Evolutionary conservation across 2,329 filamentous ascomycete species (phyloP), one percentile per base, ranked within the genome.

Genomic region (Chaetomiaceae sp.): DNA sequence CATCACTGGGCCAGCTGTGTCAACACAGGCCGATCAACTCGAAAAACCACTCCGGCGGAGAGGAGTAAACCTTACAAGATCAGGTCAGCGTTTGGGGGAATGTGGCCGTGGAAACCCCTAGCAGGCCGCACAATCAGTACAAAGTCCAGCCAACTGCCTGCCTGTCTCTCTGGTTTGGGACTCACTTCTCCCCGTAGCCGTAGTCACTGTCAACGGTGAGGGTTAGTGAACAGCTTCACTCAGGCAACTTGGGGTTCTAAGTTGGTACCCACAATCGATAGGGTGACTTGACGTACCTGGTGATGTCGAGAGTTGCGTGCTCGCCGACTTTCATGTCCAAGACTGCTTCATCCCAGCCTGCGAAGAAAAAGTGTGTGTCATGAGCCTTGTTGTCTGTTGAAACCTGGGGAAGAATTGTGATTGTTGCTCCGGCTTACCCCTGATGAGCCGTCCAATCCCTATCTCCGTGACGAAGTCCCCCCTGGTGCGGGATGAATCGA

Each of bases 281-380:
- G 29, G 11, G 33, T 15, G 15, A 19, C 2, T 36, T 11, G n/a
- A 42, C 20, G 66, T 75, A 89, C 84, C 78, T 75, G 53, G 83
- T 78, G 63, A 97, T 96, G 57, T 83, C 84, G 55, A 98, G 75
- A 42, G 80, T 86, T 44, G 88, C 83, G 73, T 87, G 91, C 78
- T 97, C 91, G 65, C 91, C 90, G 49, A 95, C 73, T 64, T 84
- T 83, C 91, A 98, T 96, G 63, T 80, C 73, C 40, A 73, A 70
- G 43, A 97, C 89, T 56, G 85, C 90, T 69, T 95, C 83, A 62
- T 88, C 89, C 88, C 80, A 94, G 58, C 81, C 86, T 89, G 27
- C 32, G 18, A 17, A 44, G n/a, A n/a, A n/a, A n/a, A n/a, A n/a
- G n/a, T n/a, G n/a, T n/a, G n/a, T n/a, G n/a, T n/a, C n/a, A n/a